A percentile compares a stretch with the other conserved stretches of the same genome.
phyloP scores from a whole-genome alignment of 192 early-diverging fungal genomes.

The Rhizophlyctis rosea region DNA sequence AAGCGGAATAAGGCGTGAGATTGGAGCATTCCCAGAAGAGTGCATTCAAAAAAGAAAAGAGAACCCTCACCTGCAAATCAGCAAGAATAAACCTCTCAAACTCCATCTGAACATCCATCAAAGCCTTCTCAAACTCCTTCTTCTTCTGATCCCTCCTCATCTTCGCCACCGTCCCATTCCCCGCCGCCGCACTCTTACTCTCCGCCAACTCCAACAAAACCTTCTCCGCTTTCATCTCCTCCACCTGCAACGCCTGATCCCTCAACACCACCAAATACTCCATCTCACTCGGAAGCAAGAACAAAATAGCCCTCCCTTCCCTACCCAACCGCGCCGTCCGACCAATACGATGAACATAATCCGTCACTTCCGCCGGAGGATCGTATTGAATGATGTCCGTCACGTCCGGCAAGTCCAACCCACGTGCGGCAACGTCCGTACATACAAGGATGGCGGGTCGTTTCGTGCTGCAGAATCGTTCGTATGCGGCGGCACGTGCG shows the following conservation, averaged over 20 bases:
- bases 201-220: neutral
- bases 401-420: conserved; percentile 94
- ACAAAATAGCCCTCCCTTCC: conserved; percentile 78
- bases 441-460: conserved; percentile 79
- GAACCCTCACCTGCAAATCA: conserved; percentile 51
- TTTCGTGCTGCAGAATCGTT: conserved; percentile 58
- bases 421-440: conserved; percentile 97
- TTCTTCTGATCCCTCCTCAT: conserved; percentile 22
- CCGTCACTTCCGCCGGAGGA: conserved; percentile 86
- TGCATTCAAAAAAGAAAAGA: conserved; percentile 17
- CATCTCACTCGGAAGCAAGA: conserved; percentile 85
- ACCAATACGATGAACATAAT: conserved; percentile 97
- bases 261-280: conserved; percentile 64
- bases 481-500: conserved; percentile 72
- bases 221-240: conserved; percentile 23
- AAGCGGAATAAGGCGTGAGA: conserved; percentile 10
- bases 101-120: conserved; percentile 57
- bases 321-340: conserved; percentile 94
- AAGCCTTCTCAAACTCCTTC: conserved; percentile 46
- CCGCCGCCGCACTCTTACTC: neutral
- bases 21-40: conserved; percentile 3
- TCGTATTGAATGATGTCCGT: conserved; percentile 93
- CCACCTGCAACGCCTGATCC: conserved; percentile 64
- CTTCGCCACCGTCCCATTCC: neutral
- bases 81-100: conserved; percentile 74